phyloP scores from a whole-genome alignment of 805 yeast genomes.

The Tetrapisispora arboricola region DNA sequence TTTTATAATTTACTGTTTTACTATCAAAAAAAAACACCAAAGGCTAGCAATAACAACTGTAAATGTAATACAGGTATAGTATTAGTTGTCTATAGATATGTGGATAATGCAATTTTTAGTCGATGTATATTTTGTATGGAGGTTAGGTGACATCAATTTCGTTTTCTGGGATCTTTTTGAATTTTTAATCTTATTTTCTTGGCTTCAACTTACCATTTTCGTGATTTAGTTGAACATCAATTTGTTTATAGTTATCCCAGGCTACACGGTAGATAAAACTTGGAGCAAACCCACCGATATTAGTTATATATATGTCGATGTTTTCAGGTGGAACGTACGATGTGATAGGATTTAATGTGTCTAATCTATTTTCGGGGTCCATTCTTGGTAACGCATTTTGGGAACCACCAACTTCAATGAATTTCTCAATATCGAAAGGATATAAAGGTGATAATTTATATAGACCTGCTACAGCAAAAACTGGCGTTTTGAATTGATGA shows the following conservation, averaged over 20 bases:
- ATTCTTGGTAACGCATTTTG: slow-evolving; percentile 36
- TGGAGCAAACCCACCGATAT: slow-evolving; percentile 94
- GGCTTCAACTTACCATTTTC: background rate
- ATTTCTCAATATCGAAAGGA: slow-evolving; percentile 75
- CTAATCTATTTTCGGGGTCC: slow-evolving; percentile 46
- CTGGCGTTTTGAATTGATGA: slow-evolving; percentile 90
- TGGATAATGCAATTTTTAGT: slow-evolving; percentile 4
- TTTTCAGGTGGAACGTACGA: slow-evolving; percentile 92
- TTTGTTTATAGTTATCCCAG: slow-evolving; percentile 82
- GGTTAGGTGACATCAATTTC: background rate
- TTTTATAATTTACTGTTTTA: background rate
- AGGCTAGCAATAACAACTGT: background rate
- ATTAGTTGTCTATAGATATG: slow-evolving; percentile 1
- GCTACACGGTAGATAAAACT: slow-evolving; percentile 92
- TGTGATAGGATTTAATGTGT: slow-evolving; percentile 65
- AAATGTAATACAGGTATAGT: background rate
- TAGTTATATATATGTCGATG: slow-evolving; percentile 88
- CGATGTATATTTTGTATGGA: background rate
- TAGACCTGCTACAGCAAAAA: slow-evolving; percentile 87
- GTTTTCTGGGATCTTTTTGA: background rate
- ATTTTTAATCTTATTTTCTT: background rate
- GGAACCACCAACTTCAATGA: slow-evolving; percentile 86
- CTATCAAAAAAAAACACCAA: background rate
- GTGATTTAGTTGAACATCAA: slow-evolving; percentile 57
- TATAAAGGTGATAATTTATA: slow-evolving; percentile 88